A percentile compares a stretch with the other conserved stretches of the same genome.
These are phyloP conservation scores for Didymella keratinophila DNA, from an alignment of 2,329 filamentous ascomycete species.

Conservation along the genomic window DNA sequence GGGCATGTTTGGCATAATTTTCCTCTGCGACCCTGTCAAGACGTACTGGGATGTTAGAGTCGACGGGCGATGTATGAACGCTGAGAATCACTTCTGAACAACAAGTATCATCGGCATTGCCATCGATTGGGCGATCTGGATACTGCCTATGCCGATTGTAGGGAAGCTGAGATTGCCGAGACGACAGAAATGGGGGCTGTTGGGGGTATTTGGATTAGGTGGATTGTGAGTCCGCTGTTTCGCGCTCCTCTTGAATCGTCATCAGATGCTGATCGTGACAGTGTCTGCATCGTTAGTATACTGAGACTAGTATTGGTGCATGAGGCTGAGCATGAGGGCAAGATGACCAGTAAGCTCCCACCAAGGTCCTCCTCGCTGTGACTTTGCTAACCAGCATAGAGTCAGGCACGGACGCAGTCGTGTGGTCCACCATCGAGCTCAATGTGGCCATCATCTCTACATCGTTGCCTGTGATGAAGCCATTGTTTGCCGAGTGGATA, in stretches of 20 bases:
- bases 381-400: constrained; percentile 19
- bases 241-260: neutral
- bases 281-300: constrained; percentile 41
- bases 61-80: constrained; percentile 35
- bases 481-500: constrained; percentile 48
- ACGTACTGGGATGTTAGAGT: constrained; percentile 37
- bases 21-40: constrained; percentile 38
- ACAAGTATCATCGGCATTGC: constrained; percentile 39
- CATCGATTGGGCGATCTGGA: constrained; percentile 43
- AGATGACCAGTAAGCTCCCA: constrained; percentile 36
- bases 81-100: constrained; percentile 36
- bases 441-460: constrained; percentile 57
- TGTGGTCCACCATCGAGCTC: constrained; percentile 54
- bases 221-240: constrained; percentile 27
- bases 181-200: constrained; percentile 45
- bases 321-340: constrained; percentile 23
- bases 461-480: constrained; percentile 55
- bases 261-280: neutral
- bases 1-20: constrained; percentile 41
- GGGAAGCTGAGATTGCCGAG: constrained; percentile 40
- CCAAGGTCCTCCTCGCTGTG: no score
- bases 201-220: constrained; percentile 48
- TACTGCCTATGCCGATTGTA: constrained; percentile 43
- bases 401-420: constrained; percentile 51
- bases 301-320: constrained; percentile 40